Evolutionary conservation across 2,329 filamentous ascomycete genomes (phyloP).

Genomic region (Biscogniauxia sp.): DNA sequence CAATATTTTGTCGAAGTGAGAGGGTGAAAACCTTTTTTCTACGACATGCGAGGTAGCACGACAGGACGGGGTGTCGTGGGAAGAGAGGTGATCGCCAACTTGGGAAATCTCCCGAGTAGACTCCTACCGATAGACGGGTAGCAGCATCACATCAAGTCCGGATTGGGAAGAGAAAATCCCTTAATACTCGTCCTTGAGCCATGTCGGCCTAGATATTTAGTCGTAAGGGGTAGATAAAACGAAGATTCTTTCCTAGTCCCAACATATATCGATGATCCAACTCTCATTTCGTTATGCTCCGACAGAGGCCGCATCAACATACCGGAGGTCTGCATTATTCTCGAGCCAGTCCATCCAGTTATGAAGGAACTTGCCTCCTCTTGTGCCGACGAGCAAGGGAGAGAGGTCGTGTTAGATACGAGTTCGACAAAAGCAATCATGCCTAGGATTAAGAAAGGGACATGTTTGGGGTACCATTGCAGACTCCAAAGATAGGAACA

Average conservation of each 20-base stretch:
- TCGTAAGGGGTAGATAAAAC: neutral
- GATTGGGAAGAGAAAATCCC: neutral
- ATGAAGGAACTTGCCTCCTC: slow-evolving; percentile 81
- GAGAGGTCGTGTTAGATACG: neutral
- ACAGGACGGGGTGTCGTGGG: neutral
- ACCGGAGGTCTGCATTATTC: slow-evolving; percentile 84
- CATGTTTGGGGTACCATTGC: slow-evolving; percentile 3
- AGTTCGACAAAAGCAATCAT: slow-evolving; percentile 2
- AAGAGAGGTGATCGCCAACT: neutral
- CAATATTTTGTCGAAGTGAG: slow-evolving; percentile 5
- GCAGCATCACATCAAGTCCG: neutral
- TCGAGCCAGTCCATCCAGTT: slow-evolving; percentile 90
- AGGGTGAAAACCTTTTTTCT: slow-evolving; percentile 7
- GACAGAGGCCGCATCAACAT: slow-evolving; percentile 61
- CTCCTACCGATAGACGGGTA: neutral
- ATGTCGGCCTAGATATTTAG: neutral
- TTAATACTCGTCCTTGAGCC: neutral
- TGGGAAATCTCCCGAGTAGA: neutral
- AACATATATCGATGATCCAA: slow-evolving; percentile 1
- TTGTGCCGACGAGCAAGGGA: slow-evolving; percentile 34
- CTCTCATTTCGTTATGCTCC: slow-evolving; percentile 21
- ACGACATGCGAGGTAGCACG: slow-evolving; percentile 10
- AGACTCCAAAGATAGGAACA: slow-evolving; percentile 11
- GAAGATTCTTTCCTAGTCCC: neutral
- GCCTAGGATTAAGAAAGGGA: slow-evolving; percentile 13